Conservation (phyloP, 495 filamentous ascomycete species). For the Penicillium bovifimosum region DNA sequence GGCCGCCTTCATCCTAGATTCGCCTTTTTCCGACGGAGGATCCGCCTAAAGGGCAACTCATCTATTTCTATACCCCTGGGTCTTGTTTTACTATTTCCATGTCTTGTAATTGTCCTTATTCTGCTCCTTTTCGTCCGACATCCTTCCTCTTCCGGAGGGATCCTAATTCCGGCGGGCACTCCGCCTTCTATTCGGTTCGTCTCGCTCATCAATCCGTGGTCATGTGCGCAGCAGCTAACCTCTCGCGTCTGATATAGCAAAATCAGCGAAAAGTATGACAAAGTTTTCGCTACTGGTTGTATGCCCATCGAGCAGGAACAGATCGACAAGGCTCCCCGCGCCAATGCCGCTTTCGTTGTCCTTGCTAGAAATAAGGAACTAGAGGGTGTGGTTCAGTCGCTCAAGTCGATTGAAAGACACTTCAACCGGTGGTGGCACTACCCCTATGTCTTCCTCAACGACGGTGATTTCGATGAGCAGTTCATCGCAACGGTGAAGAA, state of each 20-base stretch:
- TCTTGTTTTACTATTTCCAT: constrained; percentile 87
- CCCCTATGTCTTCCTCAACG: constrained; percentile 98
- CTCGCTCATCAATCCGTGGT: background rate
- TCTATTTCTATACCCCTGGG: constrained; percentile 91
- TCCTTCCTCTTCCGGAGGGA: constrained; percentile 73
- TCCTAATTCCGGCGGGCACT: constrained; percentile 82
- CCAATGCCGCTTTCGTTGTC: constrained; percentile 93
- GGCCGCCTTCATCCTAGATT: constrained; percentile 53
- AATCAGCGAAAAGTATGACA: constrained; percentile 96
- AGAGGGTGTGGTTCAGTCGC: constrained; percentile 89
- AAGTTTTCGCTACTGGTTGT: constrained; percentile 91
- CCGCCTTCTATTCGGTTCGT: constrained; percentile 88
- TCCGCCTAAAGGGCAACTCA: constrained; percentile 91
- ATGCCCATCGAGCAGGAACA: constrained; percentile 50
- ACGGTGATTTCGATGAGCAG: constrained; percentile 88
- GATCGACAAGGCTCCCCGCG: constrained; percentile 60
- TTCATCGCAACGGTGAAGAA: constrained; percentile 88
- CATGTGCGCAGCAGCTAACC: constrained; percentile 9
- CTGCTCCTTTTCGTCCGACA: constrained; percentile 85
- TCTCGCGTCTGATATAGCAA: constrained; percentile 50
- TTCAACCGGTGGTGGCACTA: constrained; percentile 99
- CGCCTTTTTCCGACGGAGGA: constrained; percentile 80
- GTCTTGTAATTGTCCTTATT: constrained; percentile 87
- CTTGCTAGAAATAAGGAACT: constrained; percentile 95
- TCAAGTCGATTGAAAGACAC: constrained; percentile 97